Evolutionary conservation across 305 asterid species (phyloP).

Genomic region (Solanum chacoense): DNA sequence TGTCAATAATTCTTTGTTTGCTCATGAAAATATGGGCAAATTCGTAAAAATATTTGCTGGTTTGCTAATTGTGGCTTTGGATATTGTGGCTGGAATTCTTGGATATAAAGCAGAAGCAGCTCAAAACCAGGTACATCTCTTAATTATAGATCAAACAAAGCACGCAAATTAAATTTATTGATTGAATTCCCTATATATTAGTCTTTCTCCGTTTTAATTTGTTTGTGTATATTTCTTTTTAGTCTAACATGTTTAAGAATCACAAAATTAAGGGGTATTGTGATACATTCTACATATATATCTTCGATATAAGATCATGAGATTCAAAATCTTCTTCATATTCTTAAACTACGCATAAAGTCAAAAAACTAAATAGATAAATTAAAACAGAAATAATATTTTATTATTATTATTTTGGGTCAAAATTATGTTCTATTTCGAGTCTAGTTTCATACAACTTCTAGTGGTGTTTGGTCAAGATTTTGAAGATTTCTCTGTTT

Average conservation of each 20-base stretch:
- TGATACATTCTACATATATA: neutral
- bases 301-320: neutral
- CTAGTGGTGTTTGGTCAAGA: neutral
- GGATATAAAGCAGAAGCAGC: constrained; percentile 77
- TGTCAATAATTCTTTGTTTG: neutral
- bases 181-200: neutral
- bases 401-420: neutral
- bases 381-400: neutral
- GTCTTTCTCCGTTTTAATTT: neutral
- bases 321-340: neutral
- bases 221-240: neutral
- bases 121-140: constrained; percentile 46
- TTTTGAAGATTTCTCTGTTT: neutral
- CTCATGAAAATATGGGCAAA: constrained; percentile 36
- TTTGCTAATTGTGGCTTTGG: constrained; percentile 51
- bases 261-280: neutral
- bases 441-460: neutral
- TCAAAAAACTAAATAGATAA: neutral
- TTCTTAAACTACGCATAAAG: neutral
- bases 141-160: neutral
- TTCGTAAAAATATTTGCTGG: constrained; percentile 42
- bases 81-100: constrained; percentile 59
- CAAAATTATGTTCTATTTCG: neutral
- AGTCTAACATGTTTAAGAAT: neutral
- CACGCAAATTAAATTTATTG: neutral